Evolutionary conservation across 2,329 filamentous ascomycete species (phyloP).

Genomic region (Ilyonectria sp.): DNA sequence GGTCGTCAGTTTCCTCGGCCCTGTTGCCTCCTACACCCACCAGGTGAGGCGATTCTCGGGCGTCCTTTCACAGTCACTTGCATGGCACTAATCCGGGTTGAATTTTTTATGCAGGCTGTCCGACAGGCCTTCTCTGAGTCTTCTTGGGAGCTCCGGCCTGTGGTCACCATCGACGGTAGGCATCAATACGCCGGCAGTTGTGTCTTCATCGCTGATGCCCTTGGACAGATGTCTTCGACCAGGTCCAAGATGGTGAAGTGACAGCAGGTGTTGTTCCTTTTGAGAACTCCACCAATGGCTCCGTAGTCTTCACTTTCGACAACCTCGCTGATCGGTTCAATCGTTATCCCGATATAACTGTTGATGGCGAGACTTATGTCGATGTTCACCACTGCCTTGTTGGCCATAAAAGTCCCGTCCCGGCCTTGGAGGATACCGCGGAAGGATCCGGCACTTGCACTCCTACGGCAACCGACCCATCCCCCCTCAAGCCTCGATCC

Average conservation of each 20-base stretch:
- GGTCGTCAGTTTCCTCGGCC: conserved; percentile 65
- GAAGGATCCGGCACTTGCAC: conserved; percentile 63
- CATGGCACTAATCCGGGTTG: conserved; percentile 37
- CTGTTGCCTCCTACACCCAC: conserved; percentile 65
- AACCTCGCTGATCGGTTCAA: conserved; percentile 83
- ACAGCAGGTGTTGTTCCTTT: conserved; percentile 89
- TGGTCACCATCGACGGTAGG: conserved; percentile 66
- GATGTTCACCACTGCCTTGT: conserved; percentile 91
- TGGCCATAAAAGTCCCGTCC: conserved; percentile 60
- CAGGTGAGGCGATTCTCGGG: conserved; percentile 56
- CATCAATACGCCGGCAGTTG: conserved; percentile 24
- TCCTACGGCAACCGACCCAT: conserved; percentile 63
- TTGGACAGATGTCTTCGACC: conserved; percentile 80
- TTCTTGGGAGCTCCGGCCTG: conserved; percentile 65
- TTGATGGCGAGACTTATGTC: conserved; percentile 89
- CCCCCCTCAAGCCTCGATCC: conserved; percentile 60
- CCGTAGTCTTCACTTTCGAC: conserved; percentile 91
- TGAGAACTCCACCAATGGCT: conserved; percentile 96
- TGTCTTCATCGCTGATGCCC: conserved; percentile 27
- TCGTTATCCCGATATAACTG: conserved; percentile 77
- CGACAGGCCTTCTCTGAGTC: conserved; percentile 64
- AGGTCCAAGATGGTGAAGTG: conserved; percentile 77
- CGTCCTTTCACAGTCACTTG: conserved; percentile 29
- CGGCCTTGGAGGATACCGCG: conserved; percentile 47
- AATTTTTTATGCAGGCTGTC: conserved; percentile 58